A percentile compares a stretch with the other conserved stretches of the same genome.
Conservation (phyloP, 2,329 filamentous ascomycete species). For the Fusarium nisikadoi region DNA sequence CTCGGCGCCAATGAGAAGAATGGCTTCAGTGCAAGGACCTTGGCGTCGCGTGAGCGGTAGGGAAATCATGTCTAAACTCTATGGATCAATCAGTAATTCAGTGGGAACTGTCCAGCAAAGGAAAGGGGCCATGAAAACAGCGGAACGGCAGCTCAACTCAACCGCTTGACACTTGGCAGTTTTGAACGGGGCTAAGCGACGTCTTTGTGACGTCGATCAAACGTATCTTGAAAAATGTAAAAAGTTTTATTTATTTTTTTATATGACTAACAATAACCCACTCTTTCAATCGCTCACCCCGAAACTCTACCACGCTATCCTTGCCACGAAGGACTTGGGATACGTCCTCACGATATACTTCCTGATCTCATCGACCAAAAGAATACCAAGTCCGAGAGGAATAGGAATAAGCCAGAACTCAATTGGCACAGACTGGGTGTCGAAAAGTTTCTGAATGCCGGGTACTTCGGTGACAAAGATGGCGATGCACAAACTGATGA, state of each 20-base stretch:
- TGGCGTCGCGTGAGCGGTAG: not conserved
- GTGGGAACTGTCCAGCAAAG: not conserved
- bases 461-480: slow-evolving; percentile 64
- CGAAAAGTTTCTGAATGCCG: slow-evolving; percentile 59
- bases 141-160: not conserved
- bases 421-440: slow-evolving; percentile 60
- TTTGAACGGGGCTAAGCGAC: not conserved
- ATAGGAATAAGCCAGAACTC: slow-evolving; percentile 64
- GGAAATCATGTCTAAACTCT: not conserved
- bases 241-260: not conserved
- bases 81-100: not conserved
- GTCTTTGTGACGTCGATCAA: not conserved
- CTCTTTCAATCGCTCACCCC: not conserved
- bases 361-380: slow-evolving; percentile 63
- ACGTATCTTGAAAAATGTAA: not conserved
- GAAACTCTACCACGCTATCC: slow-evolving; percentile 58
- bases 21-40: rapidly evolving
- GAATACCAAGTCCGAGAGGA: slow-evolving; percentile 60
- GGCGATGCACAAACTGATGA: slow-evolving; percentile 61
- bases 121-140: not conserved
- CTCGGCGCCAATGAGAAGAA: not conserved
- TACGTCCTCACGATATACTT: slow-evolving; percentile 60
- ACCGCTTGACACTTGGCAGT: not conserved
- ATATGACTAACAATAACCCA: not conserved
- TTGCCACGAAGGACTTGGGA: slow-evolving; percentile 57